Evolutionary conservation across 768 basidiomycete species (phyloP).

Genomic region (Termitomyces sp.): DNA sequence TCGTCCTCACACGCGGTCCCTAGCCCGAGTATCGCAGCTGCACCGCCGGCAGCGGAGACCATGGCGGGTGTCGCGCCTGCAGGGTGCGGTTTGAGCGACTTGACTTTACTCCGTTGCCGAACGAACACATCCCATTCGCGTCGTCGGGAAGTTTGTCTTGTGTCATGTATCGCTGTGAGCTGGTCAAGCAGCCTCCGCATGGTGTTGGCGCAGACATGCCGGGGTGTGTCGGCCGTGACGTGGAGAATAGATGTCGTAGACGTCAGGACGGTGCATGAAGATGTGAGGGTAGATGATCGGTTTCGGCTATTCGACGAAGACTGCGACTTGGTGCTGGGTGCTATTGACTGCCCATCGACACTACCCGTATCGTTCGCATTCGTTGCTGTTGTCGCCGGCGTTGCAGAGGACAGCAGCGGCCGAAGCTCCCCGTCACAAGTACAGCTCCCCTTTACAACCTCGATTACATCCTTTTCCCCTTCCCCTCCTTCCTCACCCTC

Average conservation of each 20-base stretch:
- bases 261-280: constrained; percentile 19
- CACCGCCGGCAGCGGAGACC: constrained; percentile 31
- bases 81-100: constrained; percentile 26
- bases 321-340: constrained; percentile 38
- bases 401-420: neutral
- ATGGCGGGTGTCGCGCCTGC: constrained; percentile 17
- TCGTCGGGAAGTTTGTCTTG: constrained; percentile 60
- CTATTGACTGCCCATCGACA: constrained; percentile 22
- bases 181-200: constrained; percentile 69
- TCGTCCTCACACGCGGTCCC: constrained; percentile 62
- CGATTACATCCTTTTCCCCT: constrained; percentile 28
- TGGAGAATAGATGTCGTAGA: constrained; percentile 51
- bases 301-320: constrained; percentile 48
- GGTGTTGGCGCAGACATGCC: constrained; percentile 71
- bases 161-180: constrained; percentile 80
- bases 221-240: constrained; percentile 58
- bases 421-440: constrained; percentile 31
- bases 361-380: neutral
- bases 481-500: constrained; percentile 31
- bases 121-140: constrained; percentile 91
- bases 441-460: constrained; percentile 45
- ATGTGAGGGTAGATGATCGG: constrained; percentile 34
- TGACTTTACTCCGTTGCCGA: constrained; percentile 53
- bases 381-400: constrained; percentile 7
- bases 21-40: constrained; percentile 65